phyloP scores from a whole-genome alignment of 1,139 yeast species.

The Yamadazyma atmosphaerica region DNA sequence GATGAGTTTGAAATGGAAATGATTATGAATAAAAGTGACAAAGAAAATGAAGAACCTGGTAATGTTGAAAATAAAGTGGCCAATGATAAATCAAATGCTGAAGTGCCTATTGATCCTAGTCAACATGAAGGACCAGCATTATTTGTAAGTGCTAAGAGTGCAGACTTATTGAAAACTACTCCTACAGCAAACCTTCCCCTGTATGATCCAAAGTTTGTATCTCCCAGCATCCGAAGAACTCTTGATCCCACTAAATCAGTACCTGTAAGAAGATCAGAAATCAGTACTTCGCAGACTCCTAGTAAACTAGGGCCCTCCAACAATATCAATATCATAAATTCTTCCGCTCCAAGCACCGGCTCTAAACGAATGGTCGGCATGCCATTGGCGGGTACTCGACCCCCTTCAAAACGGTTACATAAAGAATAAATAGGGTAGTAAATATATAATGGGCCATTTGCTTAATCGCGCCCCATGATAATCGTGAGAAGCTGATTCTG shows the following conservation, averaged over 20 bases:
- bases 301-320: conserved; percentile 8
- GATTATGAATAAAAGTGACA: conserved; percentile 19
- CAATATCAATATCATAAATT: conserved; percentile 3
- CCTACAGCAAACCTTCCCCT: conserved; percentile 39
- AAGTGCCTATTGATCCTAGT: conserved; percentile 1
- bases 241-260: conserved; percentile 61
- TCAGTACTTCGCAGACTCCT: conserved; percentile 13
- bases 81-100: not conserved
- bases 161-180: conserved; percentile 49
- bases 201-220: conserved; percentile 49
- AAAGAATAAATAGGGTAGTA: conserved; percentile 7
- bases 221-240: conserved; percentile 53
- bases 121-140: conserved; percentile 20
- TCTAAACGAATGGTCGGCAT: conserved; percentile 34
- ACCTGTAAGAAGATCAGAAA: conserved; percentile 50
- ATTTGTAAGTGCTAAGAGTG: conserved; percentile 62
- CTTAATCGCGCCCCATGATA: too few relatives aligned
- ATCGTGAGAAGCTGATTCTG: too few relatives aligned
- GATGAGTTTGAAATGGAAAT: conserved; percentile 31
- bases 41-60: conserved; percentile 10
- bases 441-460: not conserved
- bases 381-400: conserved; percentile 31
- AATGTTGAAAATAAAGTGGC: too few relatives aligned
- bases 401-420: conserved; percentile 16
- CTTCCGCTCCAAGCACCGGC: not conserved